Percentiles rank a stretch among this genome's conserved stretches.
Evolutionary conservation across 1,284 basidiomycete genomes (phyloP).

Genomic region (Sparassis latifolia): DNA sequence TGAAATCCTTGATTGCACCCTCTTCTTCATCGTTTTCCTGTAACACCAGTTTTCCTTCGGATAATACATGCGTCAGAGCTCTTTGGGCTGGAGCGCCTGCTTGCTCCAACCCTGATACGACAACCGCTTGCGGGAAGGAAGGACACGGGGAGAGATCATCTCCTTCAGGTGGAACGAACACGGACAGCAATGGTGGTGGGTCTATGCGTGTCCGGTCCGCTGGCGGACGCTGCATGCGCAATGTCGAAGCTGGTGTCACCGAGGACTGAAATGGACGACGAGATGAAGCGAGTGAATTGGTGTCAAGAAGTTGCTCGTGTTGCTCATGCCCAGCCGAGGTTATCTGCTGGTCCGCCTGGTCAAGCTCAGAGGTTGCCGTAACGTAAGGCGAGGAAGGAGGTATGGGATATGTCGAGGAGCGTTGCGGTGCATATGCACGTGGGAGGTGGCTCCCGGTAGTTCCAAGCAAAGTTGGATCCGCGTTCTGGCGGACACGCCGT

Average conservation of each 20-base stretch:
- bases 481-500: too few relatives aligned
- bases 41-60: constrained; percentile 45
- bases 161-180: constrained; percentile 12
- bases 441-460: constrained; percentile 4
- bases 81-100: constrained; percentile 50
- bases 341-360: constrained; percentile 10
- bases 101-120: constrained; percentile 65
- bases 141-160: constrained; percentile 3
- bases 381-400: constrained; percentile 2
- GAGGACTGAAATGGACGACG: constrained; percentile 14
- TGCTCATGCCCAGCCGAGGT: constrained; percentile 7
- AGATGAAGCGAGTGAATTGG: constrained; percentile 21
- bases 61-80: constrained; percentile 47
- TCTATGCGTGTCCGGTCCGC: constrained; percentile 19
- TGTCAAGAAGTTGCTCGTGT: constrained; percentile 12
- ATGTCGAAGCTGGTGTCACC: constrained; percentile 17
- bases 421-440: neutral
- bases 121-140: constrained; percentile 52
- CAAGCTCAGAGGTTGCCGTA: constrained; percentile 9
- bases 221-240: constrained; percentile 18
- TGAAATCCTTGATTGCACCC: constrained; percentile 20
- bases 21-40: constrained; percentile 24
- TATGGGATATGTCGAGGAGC: constrained; percentile 18
- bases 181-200: constrained; percentile 16
- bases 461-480: neutral